Evolutionary conservation across 768 basidiomycete species (phyloP), one percentile per base, ranked within the genome.

Genomic region (Ramaria sp.): DNA sequence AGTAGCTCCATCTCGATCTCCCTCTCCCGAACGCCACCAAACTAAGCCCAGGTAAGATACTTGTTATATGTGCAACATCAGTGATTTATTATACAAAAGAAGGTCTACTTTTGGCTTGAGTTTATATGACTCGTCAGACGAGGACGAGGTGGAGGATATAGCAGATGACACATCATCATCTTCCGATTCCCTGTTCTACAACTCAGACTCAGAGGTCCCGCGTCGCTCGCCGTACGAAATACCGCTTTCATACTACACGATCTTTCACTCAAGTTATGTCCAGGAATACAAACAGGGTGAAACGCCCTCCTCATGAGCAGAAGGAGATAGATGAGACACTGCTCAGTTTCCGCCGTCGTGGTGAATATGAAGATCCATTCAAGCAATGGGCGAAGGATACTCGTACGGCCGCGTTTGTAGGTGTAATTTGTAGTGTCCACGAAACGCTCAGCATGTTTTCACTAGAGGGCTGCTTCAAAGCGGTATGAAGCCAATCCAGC

Each of bases 301-400:
- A 60, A n/a, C 63, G 61, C 7, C 68, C 63, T 34, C 61, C 65
- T 2, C 62, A 68, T 1, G 72, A 76, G 58, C 62, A 67, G 30
- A 63, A 70, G 7, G 62, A 72, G 49, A 65, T 76, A 33, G 70
- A 76, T 49, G 77, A 79, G 30, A 75, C 74, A 0, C 64, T 79
- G 0, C 73, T 75, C 1, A 73, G 77, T 1, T 75, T 78, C 17
- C 72, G 73, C 12, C 66, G 79, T 75, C 79, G 66, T 72, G 73
- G 57, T 68, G 75, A 59, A 75, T 76, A 57, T 71, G 77, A 47
- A 73, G 72, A 64, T 76, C 80, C 63, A 75, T 79, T 24, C 75
- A 78, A 59, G 78, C 80, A 64, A 37, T 75, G 77, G 70, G 78
- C 78, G 66, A 75, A 76, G 57, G 68, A 75, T 57, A 68, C 74